Percentiles rank a stretch among this genome's conserved stretches.
These are phyloP conservation scores for Annulohypoxylon truncatum DNA, from an alignment of 2,329 filamentous ascomycete genomes.

Conservation along the genomic window DNA sequence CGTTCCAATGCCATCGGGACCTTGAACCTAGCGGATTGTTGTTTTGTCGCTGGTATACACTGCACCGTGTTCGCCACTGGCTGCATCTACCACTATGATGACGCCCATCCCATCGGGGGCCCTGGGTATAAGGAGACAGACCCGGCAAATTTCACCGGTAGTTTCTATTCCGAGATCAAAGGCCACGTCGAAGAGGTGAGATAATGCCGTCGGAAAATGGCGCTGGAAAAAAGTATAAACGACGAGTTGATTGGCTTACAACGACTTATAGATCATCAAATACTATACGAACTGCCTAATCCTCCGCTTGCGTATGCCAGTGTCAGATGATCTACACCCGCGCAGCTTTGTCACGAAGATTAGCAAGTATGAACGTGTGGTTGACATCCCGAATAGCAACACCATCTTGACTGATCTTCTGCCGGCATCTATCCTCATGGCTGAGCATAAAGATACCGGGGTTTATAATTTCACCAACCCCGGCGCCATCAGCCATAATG, in stretches of 20 bases:
- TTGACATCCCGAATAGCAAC: slow-evolving; percentile 76
- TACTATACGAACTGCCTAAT: slow-evolving; percentile 71
- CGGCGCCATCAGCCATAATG: slow-evolving; percentile 77
- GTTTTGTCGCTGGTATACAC: slow-evolving; percentile 68
- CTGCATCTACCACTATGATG: slow-evolving; percentile 74
- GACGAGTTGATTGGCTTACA: slow-evolving; percentile 28
- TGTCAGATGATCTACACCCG: slow-evolving; percentile 73
- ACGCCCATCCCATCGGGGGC: slow-evolving; percentile 69
- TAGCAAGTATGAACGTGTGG: slow-evolving; percentile 70
- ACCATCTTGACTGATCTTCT: slow-evolving; percentile 73
- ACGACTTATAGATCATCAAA: slow-evolving; percentile 65
- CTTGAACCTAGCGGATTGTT: slow-evolving; percentile 71
- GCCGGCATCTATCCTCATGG: slow-evolving; percentile 68
- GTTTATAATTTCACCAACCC: slow-evolving; percentile 79
- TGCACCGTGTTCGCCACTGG: slow-evolving; percentile 75
- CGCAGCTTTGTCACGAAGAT: slow-evolving; percentile 79
- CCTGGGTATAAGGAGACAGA: slow-evolving; percentile 71
- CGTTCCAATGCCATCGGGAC: slow-evolving; percentile 75
- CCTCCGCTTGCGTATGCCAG: slow-evolving; percentile 75
- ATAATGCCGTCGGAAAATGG: slow-evolving; percentile 9
- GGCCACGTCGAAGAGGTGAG: slow-evolving; percentile 71
- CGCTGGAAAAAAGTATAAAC: neutral
- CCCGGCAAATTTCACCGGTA: slow-evolving; percentile 72
- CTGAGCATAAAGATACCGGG: slow-evolving; percentile 70
- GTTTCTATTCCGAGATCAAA: slow-evolving; percentile 77